Percentiles rank a stretch among this genome's conserved stretches.
Conservation (phyloP, 768 basidiomycete genomes). For the Lepiota venenata region DNA sequence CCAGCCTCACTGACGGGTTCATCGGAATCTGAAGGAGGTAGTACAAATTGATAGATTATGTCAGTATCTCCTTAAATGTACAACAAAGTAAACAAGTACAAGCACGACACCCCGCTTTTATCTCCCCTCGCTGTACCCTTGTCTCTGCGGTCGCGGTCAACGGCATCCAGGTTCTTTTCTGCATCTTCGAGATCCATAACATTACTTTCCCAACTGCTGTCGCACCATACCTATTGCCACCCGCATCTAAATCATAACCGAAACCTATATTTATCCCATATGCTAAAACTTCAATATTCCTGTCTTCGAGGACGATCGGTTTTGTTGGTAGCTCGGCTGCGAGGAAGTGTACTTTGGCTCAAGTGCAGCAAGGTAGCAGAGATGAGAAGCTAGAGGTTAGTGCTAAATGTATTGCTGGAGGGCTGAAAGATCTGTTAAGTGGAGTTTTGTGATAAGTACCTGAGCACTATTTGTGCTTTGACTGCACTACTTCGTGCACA, state of each 20-base stretch:
- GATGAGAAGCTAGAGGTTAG: constrained; percentile 56
- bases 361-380: constrained; percentile 38
- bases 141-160: not conserved
- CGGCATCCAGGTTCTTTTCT: constrained; percentile 11
- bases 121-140: too few species aligned
- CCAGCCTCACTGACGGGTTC: too few species aligned
- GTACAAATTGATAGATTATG: too few species aligned
- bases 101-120: too few species aligned
- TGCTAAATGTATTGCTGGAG: constrained; percentile 48
- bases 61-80: too few species aligned
- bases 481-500: too few species aligned
- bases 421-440: constrained; percentile 38
- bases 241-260: constrained; percentile 6
- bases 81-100: too few species aligned
- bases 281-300: constrained; percentile 33
- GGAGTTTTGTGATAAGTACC: too few species aligned
- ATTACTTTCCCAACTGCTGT: not conserved
- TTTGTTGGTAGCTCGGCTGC: constrained; percentile 23
- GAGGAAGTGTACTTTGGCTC: constrained; percentile 49
- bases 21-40: too few species aligned
- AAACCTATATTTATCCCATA: constrained; percentile 28
- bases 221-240: not conserved
- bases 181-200: constrained; percentile 12
- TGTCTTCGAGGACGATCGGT: constrained; percentile 40
- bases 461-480: too few species aligned